A percentile compares a stretch with the other conserved stretches of the same genome.
Evolutionary conservation across 805 yeast species (phyloP).

Genomic region (Brettanomyces naardenensis): DNA sequence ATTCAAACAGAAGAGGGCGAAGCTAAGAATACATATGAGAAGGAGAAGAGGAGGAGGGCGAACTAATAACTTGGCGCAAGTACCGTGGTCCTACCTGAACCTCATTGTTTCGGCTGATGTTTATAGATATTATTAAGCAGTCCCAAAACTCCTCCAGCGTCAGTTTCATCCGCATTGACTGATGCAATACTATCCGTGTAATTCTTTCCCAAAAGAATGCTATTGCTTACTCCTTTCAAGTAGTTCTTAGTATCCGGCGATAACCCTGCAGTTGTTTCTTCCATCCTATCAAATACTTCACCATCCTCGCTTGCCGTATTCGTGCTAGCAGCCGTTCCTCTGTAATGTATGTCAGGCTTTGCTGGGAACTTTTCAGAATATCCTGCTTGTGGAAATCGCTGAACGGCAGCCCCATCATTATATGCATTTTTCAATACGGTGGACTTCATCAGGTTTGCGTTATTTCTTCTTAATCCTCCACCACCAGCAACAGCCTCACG

Average conservation of each 20-base stretch:
- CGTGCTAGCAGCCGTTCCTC: not conserved
- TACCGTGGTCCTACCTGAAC: too few species aligned
- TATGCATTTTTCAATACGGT: constrained; percentile 17
- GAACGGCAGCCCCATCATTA: not conserved
- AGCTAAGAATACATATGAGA: constrained; percentile 85
- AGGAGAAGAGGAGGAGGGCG: constrained; percentile 71
- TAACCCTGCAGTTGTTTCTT: constrained; percentile 25
- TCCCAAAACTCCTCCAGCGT: constrained; percentile 45
- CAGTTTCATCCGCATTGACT: constrained; percentile 20
- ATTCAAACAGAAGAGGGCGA: constrained; percentile 93
- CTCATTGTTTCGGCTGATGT: not conserved
- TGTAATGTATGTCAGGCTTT: too few species aligned
- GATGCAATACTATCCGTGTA: constrained; percentile 37
- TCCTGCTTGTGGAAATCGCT: constrained; percentile 9
- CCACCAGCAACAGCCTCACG: too few species aligned
- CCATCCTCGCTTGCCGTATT: not conserved
- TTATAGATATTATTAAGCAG: constrained; percentile 75
- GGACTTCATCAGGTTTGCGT: constrained; percentile 15
- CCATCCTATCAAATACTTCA: constrained; percentile 2
- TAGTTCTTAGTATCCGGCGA: constrained; percentile 16
- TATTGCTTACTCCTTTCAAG: constrained; percentile 20
- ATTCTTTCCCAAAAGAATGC: constrained; percentile 32
- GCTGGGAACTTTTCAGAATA: too few species aligned
- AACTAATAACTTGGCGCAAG: too few species aligned
- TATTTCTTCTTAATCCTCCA: too few species aligned